Evolutionary conservation across 495 filamentous ascomycete genomes (phyloP), one percentile per base, ranked within the genome.

Genomic region (Apiosordaria backusii): DNA sequence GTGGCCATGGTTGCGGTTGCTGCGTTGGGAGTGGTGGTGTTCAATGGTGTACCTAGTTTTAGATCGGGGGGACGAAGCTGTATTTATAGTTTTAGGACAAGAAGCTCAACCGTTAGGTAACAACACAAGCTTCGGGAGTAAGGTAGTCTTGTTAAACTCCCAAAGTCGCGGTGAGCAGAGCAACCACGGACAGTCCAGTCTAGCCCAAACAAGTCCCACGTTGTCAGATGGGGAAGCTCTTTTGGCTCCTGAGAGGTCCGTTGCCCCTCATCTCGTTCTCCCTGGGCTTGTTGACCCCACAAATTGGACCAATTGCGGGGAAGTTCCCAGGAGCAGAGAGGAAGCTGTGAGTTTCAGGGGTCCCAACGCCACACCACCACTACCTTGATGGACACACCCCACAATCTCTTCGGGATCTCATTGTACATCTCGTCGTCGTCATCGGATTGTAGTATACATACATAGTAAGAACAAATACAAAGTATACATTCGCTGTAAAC

Each of bases 1-100:
- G 64, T 27, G 19, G 76, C 63, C 65, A 77, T 84, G 66, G 80
- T 80, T 35, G 63, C 24, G 61, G 25, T 71, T 57, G 7, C 23
- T 57, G 35, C 35, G 23, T 57, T 27, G 26, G 45, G 21, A 22
- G 35, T 23, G 50, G 25, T 60, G 3, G 16, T 16, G 25, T 58
- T 4, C n/a, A 57, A 26, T 24, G 26, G 10, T 45, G 35, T 35
- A 45, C 6, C 24, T 63, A 60, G 55, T 15, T 45, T 15, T 7
- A 45, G n/a, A 59, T 23, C 6, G 24, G n/a, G 45, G 13, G 19
- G 26, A 55, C 13, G 52, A 19, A 18, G 4, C 1, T 19, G 40
- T 15, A 60, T 9, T 24, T 21, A 45, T 45, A 5, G 52, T n/a
- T 50, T 61, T 35, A 9, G 21, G 24, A 50, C n/a, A 66, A 27